Conservation (phyloP, 148 eudicot genomes). For the Arbutus unedo region DNA sequence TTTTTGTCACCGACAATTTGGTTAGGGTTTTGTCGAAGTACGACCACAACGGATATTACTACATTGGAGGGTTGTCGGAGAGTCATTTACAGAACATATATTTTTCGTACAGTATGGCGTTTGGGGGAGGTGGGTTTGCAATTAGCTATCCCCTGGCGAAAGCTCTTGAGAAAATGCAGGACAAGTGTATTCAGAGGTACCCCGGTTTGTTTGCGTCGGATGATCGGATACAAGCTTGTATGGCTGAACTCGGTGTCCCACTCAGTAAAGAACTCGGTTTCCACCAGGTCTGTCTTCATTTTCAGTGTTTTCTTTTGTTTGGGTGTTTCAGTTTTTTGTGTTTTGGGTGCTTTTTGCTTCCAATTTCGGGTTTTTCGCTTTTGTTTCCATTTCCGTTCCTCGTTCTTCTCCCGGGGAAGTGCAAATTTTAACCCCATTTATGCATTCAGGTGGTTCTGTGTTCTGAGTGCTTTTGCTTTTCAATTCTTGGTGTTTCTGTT, state of each 20-base stretch:
- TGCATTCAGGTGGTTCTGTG: neutral
- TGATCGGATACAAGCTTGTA: constrained; percentile 71
- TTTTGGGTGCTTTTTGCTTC: neutral
- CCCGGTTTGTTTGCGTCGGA: constrained; percentile 60
- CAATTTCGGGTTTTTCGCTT: neutral
- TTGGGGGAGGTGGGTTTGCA: constrained; percentile 72
- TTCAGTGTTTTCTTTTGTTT: neutral
- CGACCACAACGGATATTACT: constrained; percentile 47
- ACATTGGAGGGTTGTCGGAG: constrained; percentile 62
- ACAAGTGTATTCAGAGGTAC: constrained; percentile 58
- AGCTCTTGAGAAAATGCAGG: constrained; percentile 57
- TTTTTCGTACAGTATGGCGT: constrained; percentile 65
- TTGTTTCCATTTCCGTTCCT: neutral
- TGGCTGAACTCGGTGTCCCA: constrained; percentile 73
- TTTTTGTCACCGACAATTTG: constrained; percentile 54
- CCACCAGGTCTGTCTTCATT: constrained; percentile 44
- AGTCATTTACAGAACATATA: constrained; percentile 57
- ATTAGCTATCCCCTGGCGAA: constrained; percentile 57
- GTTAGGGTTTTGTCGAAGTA: constrained; percentile 42
- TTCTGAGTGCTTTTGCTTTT: neutral
- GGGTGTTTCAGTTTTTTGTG: neutral
- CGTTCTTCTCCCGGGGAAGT: neutral
- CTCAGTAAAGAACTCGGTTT: constrained; percentile 64
- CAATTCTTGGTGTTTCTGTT: neutral
- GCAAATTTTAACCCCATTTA: neutral